Evolutionary conservation across 768 basidiomycete species (phyloP), one percentile per base, ranked within the genome.

Genomic region (Boletus sensibilis): DNA sequence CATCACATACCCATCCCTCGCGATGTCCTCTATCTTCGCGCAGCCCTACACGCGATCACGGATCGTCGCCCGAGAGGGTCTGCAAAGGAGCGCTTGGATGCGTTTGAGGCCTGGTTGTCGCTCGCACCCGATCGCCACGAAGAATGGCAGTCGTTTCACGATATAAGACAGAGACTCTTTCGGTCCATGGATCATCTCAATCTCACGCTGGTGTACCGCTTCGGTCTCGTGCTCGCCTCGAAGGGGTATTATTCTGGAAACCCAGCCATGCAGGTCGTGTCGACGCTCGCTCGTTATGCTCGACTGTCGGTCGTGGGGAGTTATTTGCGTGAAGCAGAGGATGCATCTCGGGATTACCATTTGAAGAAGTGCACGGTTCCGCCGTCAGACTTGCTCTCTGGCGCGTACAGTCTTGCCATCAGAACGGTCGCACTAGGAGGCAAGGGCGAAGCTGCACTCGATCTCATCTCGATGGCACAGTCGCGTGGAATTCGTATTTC

Each of bases 201-300:
- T 29, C 66, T 78, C 18, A 49, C 65, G 1, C 70, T 81, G 25
- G 56, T 81, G 16, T 62, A 75, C 52, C 72, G 67, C 14, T 80
- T 83, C 47, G 81, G 76, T 20, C 52, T 76, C 42, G 67, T 76
- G 5, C 71, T 75, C n/a, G 78, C 78, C 4, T 67, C 72, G 18
- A 84, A 81, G 60, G 85, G 85, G 0, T 79, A 78, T 53, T 48
- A 49, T 41, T 40, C 47, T 49, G 62, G 53, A 25, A n/a, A 40
- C 4, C 59, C 58, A 13, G 58, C 60, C 5, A 56, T 46, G 50
- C 71, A 65, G 8, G 64, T 68, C 48, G 55, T 82, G 33, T 72
- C 76, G 2, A 66, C 69, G 5, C 65, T 87, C 20, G 69, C 79
- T 38, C 78, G 78, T 21, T 81, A 77, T 65, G 74, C 79, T 3